These are phyloP conservation scores for Kwoniella sp. DNA, from an alignment of 768 basidiomycete species.

Conservation along the genomic window DNA sequence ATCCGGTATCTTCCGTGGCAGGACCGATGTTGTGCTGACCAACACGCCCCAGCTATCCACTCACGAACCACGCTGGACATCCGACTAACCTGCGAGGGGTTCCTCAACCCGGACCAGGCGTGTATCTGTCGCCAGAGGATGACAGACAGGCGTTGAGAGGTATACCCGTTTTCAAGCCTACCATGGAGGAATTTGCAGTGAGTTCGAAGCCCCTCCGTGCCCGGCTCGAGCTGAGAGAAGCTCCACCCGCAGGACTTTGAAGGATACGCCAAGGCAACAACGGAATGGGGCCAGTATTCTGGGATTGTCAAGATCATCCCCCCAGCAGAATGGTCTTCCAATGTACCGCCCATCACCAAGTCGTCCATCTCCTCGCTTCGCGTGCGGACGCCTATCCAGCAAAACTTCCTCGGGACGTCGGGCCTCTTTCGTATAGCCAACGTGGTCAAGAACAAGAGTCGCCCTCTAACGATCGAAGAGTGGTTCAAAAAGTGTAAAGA, in stretches of 20 bases:
- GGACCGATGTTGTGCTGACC: background rate
- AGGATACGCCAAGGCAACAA: conserved; percentile 75
- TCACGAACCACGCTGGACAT: conserved; percentile 35
- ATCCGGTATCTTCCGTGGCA: background rate
- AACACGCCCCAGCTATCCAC: conserved; percentile 43
- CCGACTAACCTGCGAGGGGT: conserved; percentile 6
- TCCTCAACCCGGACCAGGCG: conserved; percentile 3
- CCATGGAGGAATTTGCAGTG: conserved; percentile 78
- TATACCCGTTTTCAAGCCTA: conserved; percentile 93
- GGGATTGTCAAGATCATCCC: conserved; percentile 97
- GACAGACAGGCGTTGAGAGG: conserved; percentile 55
- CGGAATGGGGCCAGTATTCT: conserved; percentile 82
- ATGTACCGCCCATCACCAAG: conserved; percentile 67
- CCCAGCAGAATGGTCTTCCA: conserved; percentile 80
- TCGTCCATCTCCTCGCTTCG: conserved; percentile 65
- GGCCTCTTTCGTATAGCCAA: conserved; percentile 89
- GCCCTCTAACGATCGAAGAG: conserved; percentile 43
- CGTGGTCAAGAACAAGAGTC: conserved; percentile 62
- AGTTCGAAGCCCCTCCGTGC: background rate
- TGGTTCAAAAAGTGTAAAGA: conserved; percentile 47
- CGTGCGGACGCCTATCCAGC: conserved; percentile 86
- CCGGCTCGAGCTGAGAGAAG: too few species aligned
- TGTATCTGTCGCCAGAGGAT: conserved; percentile 47
- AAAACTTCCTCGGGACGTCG: conserved; percentile 76
- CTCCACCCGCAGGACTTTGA: conserved; percentile 62